A percentile compares a stretch with the other conserved stretches of the same genome.
phyloP scores from a whole-genome alignment of 345 rosid genomes.

The Clarkia xantiana region DNA sequence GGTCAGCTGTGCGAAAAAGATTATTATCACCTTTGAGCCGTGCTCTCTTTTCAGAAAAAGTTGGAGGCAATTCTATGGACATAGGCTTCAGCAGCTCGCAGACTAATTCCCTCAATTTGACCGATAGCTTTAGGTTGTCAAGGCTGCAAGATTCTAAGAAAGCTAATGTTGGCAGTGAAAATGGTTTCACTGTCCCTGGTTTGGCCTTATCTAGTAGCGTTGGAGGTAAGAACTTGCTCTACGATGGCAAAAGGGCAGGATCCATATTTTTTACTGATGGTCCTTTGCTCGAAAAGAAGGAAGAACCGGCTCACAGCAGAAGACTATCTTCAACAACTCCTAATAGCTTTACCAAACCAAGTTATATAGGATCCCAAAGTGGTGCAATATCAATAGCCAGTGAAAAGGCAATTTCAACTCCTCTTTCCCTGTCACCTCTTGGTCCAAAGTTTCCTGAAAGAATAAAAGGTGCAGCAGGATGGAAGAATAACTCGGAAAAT shows the following conservation, averaged over 20 bases:
- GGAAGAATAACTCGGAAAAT: constrained; percentile 19
- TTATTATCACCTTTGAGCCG: constrained; percentile 55
- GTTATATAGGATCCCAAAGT: constrained; percentile 22
- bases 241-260: constrained; percentile 20
- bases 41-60: constrained; percentile 38
- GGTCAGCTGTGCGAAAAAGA: constrained; percentile 55
- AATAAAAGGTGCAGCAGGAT: constrained; percentile 23
- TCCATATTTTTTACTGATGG: constrained; percentile 58
- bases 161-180: constrained; percentile 35
- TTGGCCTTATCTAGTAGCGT: constrained; percentile 31
- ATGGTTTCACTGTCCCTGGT: constrained; percentile 18
- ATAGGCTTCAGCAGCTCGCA: constrained; percentile 32
- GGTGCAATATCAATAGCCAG: constrained; percentile 35
- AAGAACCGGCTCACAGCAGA: constrained; percentile 10
- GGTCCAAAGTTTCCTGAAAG: constrained; percentile 65
- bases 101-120: constrained; percentile 17
- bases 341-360: constrained; percentile 23
- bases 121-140: constrained; percentile 17
- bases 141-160: constrained; percentile 38
- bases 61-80: constrained; percentile 44
- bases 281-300: constrained; percentile 43
- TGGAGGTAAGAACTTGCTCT: constrained; percentile 22
- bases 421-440: constrained; percentile 71
- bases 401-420: constrained; percentile 22
- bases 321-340: constrained; percentile 19